A percentile compares a stretch with the other conserved stretches of the same genome.
Conservation (phyloP, 106 monocot species). For the Dendrobium catenatum region DNA sequence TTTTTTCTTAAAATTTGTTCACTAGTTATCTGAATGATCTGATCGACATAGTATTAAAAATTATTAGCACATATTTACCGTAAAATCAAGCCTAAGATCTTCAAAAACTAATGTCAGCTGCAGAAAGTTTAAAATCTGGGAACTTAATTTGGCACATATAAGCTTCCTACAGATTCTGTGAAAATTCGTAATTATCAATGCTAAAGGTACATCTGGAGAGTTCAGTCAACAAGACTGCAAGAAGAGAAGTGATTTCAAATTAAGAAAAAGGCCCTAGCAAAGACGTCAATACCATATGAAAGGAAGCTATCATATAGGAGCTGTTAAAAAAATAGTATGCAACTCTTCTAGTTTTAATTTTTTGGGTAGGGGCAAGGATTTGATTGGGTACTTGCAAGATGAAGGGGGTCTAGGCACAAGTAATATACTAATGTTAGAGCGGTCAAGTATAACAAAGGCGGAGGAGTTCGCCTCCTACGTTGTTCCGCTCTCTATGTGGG, state of each 20-base stretch:
- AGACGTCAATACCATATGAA: background rate
- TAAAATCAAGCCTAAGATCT: background rate
- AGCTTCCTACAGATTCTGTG: background rate
- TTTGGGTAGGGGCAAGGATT: background rate
- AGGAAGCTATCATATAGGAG: constrained; percentile 1
- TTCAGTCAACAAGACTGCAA: background rate
- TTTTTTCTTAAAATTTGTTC: background rate
- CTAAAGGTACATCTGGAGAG: background rate
- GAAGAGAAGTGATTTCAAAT: background rate
- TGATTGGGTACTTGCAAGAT: background rate
- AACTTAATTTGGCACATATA: background rate
- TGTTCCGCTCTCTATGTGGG: no score
- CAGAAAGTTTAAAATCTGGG: background rate
- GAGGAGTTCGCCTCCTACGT: no score
- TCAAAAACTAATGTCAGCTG: background rate
- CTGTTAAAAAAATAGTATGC: background rate
- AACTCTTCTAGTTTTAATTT: background rate
- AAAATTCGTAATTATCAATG: background rate
- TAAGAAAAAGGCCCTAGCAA: background rate
- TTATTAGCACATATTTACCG: background rate
- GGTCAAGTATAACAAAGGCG: no score
- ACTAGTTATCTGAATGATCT: background rate
- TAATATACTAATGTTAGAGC: no score
- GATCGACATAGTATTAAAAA: background rate
- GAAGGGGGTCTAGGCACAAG: background rate